Percentiles rank a stretch among this genome's conserved stretches.
phyloP scores from a whole-genome alignment of 805 yeast species.

The Sugiyamaella qingdaonensis region DNA sequence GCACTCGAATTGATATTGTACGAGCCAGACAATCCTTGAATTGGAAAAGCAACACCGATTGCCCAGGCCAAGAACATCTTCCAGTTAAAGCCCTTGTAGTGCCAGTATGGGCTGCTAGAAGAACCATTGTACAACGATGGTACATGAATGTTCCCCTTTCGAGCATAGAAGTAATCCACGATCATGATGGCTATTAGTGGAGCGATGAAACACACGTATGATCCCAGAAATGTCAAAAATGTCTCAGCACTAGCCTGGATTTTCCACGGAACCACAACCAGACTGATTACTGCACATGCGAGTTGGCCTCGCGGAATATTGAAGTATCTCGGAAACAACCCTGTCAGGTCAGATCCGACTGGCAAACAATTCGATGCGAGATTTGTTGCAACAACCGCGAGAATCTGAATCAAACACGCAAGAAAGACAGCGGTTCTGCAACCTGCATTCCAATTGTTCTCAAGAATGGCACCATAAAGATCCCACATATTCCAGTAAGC shows the following conservation, averaged over 20 bases:
- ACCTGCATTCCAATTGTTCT: not conserved
- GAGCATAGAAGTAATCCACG: conserved; percentile 16
- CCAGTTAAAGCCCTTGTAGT: conserved; percentile 14
- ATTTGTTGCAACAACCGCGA: not conserved
- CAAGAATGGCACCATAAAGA: not conserved
- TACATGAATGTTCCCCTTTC: conserved; percentile 9
- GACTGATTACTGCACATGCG: not conserved
- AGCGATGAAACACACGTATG: conserved; percentile 18
- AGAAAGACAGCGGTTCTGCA: not conserved
- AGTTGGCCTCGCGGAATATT: conserved; percentile 37
- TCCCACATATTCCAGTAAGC: conserved; percentile 22
- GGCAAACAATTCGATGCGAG: conserved; percentile 28
- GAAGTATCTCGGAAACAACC: conserved; percentile 43
- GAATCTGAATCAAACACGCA: not conserved
- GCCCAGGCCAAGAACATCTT: conserved; percentile 13
- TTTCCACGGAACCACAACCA: conserved; percentile 18
- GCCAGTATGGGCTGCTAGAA: conserved; percentile 12
- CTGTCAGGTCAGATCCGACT: conserved; percentile 47
- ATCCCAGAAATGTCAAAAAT: conserved; percentile 16
- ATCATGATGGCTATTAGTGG: conserved; percentile 15
- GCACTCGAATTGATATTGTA: not conserved
- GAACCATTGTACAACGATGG: conserved; percentile 11
- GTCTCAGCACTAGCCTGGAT: conserved; percentile 12
- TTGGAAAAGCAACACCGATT: conserved; percentile 11
- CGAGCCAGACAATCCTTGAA: not conserved